These are phyloP conservation scores for Pythium myriotylum DNA, from an alignment of 352 stramenopile species.

Conservation along the genomic window DNA sequence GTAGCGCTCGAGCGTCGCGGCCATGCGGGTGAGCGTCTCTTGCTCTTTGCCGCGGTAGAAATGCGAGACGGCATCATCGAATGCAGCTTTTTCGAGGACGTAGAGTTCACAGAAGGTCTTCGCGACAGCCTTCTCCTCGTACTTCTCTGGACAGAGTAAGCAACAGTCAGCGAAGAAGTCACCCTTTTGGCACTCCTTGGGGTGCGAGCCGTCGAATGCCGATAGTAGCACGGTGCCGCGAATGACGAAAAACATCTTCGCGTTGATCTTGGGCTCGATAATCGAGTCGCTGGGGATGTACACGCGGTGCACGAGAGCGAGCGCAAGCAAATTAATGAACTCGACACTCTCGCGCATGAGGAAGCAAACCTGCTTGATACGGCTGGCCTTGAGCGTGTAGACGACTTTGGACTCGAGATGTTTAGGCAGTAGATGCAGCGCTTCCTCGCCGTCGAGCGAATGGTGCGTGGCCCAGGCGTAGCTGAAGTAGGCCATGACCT, in stretches of 20 bases:
- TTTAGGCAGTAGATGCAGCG: slow-evolving; percentile 56
- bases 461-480: slow-evolving; percentile 71
- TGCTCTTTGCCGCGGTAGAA: slow-evolving; percentile 51
- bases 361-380: slow-evolving; percentile 70
- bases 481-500: slow-evolving; percentile 67
- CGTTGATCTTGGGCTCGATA: slow-evolving; percentile 73
- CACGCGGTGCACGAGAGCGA: slow-evolving; percentile 47
- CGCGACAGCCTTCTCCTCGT: slow-evolving; percentile 69
- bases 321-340: slow-evolving; percentile 66
- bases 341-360: slow-evolving; percentile 70
- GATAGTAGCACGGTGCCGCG: slow-evolving; percentile 53
- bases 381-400: slow-evolving; percentile 63
- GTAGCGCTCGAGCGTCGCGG: slow-evolving; percentile 52
- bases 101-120: slow-evolving; percentile 88
- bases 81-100: slow-evolving; percentile 61
- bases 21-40: slow-evolving; percentile 42
- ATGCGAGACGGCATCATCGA: slow-evolving; percentile 53
- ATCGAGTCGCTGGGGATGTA: slow-evolving; percentile 66
- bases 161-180: slow-evolving; percentile 75
- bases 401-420: slow-evolving; percentile 69
- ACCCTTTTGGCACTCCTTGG: slow-evolving; percentile 63
- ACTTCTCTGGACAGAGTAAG: slow-evolving; percentile 53
- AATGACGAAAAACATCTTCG: slow-evolving; percentile 79
- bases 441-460: slow-evolving; percentile 60
- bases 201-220: slow-evolving; percentile 45